phyloP scores from a whole-genome alignment of 257 asterid species.

The Jasminum sambac region DNA sequence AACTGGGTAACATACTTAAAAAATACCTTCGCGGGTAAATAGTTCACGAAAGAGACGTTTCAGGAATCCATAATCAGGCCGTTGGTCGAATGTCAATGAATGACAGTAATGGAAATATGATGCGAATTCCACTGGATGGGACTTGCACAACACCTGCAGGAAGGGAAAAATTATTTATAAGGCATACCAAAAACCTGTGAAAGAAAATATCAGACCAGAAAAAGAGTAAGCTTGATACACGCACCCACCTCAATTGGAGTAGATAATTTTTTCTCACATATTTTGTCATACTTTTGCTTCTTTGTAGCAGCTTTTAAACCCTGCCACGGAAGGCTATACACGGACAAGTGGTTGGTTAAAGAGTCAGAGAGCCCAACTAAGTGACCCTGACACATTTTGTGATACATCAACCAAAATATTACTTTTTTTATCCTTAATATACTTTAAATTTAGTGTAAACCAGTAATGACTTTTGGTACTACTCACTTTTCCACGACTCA shows the following conservation, averaged over 20 bases:
- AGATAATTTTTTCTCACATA: constrained; percentile 87
- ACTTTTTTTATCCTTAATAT: neutral
- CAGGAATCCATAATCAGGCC: constrained; percentile 93
- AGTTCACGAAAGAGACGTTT: constrained; percentile 88
- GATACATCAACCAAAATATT: neutral
- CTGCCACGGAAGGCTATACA: constrained; percentile 95
- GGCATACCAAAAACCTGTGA: neutral
- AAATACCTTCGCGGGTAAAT: constrained; percentile 79
- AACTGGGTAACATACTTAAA: constrained; percentile 14
- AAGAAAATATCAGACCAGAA: constrained; percentile 1
- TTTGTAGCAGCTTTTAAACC: constrained; percentile 97
- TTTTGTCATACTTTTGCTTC: constrained; percentile 97
- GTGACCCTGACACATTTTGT: neutral
- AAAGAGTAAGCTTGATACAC: constrained; percentile 13
- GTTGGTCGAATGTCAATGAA: constrained; percentile 90
- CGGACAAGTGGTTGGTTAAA: constrained; percentile 36
- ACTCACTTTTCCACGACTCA: too few species aligned
- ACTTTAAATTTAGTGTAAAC: neutral
- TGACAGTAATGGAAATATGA: constrained; percentile 95
- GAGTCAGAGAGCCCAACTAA: neutral
- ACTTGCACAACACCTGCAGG: constrained; percentile 86
- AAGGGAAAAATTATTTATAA: constrained; percentile 13
- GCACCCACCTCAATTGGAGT: constrained; percentile 85
- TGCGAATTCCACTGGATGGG: constrained; percentile 94
- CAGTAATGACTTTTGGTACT: neutral